These are phyloP conservation scores for Eimeria zaria DNA, from an alignment of 169 alveolate genomes.

Conservation along the genomic window DNA sequence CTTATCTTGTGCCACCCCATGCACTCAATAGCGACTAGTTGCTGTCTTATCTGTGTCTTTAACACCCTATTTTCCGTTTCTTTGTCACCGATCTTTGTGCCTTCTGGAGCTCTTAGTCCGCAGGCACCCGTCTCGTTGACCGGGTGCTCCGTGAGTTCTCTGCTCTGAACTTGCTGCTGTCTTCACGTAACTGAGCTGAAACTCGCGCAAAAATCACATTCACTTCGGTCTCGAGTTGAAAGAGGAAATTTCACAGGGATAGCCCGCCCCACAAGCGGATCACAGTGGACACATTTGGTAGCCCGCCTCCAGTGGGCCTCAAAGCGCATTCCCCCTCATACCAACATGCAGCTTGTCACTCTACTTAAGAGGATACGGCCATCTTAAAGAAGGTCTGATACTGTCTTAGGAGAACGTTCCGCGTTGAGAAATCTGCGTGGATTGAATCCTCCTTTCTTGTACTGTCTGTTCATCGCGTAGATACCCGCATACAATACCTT, in stretches of 20 bases:
- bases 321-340: not conserved
- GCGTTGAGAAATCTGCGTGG: not conserved
- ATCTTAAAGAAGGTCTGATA: not conserved
- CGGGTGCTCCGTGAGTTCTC: not conserved
- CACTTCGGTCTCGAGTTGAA: not conserved
- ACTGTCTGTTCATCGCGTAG: not conserved
- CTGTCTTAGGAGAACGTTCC: not conserved
- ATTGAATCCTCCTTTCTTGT: not conserved
- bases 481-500: not conserved
- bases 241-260: not conserved
- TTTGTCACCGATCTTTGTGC: not conserved
- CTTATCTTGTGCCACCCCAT: not conserved
- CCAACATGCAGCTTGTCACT: not conserved
- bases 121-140: not conserved
- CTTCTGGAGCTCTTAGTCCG: not conserved
- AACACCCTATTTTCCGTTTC: not conserved
- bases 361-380: not conserved
- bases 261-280: too few species aligned
- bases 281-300: not conserved
- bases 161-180: not conserved
- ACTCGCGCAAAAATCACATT: not conserved
- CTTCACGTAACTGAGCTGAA: not conserved
- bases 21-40: not conserved
- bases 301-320: not conserved
- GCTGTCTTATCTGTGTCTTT: not conserved